These are phyloP conservation scores for Microcyclosporella mali DNA, from an alignment of 2,329 filamentous ascomycete species.

Conservation along the genomic window DNA sequence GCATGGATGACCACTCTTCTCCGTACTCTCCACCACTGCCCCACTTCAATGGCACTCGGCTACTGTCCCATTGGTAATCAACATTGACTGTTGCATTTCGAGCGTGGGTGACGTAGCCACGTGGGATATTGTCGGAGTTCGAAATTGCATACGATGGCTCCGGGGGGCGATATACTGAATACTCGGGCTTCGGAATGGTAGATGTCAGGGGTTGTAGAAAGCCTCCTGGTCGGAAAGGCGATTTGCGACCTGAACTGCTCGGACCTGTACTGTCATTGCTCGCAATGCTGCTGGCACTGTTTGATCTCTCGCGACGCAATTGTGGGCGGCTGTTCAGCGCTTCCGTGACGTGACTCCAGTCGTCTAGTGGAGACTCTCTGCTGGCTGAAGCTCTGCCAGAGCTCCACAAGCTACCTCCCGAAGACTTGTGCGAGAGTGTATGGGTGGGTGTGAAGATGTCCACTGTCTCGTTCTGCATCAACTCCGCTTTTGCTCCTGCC, in stretches of 20 bases:
- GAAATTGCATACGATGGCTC: conserved; percentile 79
- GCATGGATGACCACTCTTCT: conserved; percentile 96
- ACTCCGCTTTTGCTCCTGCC: conserved; percentile 76
- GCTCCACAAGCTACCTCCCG: conserved; percentile 40
- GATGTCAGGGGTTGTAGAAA: conserved; percentile 24
- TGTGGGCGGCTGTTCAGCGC: conserved; percentile 29
- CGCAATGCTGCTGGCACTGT: conserved; percentile 38
- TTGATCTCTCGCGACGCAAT: conserved; percentile 43
- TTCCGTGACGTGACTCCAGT: conserved; percentile 25
- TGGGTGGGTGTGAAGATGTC: conserved; percentile 38
- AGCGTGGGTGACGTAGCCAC: conserved; percentile 84
- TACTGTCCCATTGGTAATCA: conserved; percentile 97
- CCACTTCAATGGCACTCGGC: conserved; percentile 70
- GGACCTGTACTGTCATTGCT: conserved; percentile 22
- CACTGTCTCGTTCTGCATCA: conserved; percentile 67
- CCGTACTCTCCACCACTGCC: conserved; percentile 81
- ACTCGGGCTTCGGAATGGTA: conserved; percentile 26
- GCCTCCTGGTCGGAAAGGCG: conserved; percentile 22
- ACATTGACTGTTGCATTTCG: conserved; percentile 76
- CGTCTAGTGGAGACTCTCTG: conserved; percentile 23
- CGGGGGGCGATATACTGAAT: conserved; percentile 61
- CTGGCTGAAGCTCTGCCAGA: conserved; percentile 17
- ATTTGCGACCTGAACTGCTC: conserved; percentile 20
- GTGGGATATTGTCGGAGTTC: conserved; percentile 70
- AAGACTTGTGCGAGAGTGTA: conserved; percentile 32